Evolutionary conservation across 352 stramenopile genomes (phyloP).

Genomic region (Paralagenidium karlingii): DNA sequence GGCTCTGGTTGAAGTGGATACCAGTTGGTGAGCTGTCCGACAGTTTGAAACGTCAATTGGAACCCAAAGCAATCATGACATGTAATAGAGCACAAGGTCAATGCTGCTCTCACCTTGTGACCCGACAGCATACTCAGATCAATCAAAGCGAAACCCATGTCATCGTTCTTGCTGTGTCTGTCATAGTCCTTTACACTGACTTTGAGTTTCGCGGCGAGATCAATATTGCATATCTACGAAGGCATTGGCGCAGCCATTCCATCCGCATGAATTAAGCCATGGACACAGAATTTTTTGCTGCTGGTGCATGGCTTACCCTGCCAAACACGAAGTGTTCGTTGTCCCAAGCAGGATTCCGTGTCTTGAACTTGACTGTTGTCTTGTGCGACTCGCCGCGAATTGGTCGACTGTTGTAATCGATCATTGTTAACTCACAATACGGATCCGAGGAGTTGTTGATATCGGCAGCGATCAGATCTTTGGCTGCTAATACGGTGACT

Average conservation of each 20-base stretch:
- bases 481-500: constrained; percentile 34
- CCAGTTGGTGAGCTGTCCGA: too few relatives aligned
- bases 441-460: constrained; percentile 52
- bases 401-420: constrained; percentile 32
- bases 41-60: neutral
- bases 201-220: constrained; percentile 33
- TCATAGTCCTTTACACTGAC: constrained; percentile 42
- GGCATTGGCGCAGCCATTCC: neutral
- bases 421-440: constrained; percentile 40
- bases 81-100: too few relatives aligned
- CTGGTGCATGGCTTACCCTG: too few relatives aligned
- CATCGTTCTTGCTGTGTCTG: constrained; percentile 34
- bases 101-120: constrained; percentile 18
- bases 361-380: constrained; percentile 41
- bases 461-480: constrained; percentile 34
- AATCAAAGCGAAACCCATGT: constrained; percentile 29
- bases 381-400: constrained; percentile 35
- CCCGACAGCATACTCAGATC: constrained; percentile 33
- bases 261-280: neutral
- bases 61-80: neutral
- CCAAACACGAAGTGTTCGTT: constrained; percentile 55
- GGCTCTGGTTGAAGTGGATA: constrained; percentile 27
- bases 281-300: too few relatives aligned
- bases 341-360: constrained; percentile 37
- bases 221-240: constrained; percentile 38